These are phyloP conservation scores for Populus trichocarpa DNA, from an alignment of 441 rosid species.

Conservation along the genomic window DNA sequence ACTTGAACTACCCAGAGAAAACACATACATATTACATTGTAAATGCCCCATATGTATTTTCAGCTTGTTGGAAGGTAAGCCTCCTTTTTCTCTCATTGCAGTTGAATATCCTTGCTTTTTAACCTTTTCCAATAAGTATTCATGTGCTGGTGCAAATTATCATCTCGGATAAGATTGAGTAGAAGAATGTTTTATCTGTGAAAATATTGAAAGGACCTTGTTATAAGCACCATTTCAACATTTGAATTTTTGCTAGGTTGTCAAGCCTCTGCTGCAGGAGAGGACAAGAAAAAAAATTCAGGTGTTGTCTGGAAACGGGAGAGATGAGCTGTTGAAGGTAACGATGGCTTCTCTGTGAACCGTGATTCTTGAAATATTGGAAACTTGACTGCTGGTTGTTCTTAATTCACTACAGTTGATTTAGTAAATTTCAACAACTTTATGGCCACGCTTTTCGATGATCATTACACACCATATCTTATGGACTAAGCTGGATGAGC, in stretches of 20 bases:
- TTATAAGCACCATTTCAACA: neutral
- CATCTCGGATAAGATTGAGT: neutral
- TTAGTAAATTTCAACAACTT: neutral
- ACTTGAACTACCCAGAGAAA: constrained; percentile 96
- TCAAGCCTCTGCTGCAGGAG: constrained; percentile 91
- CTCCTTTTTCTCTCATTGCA: neutral
- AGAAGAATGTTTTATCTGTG: neutral
- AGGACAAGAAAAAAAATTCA: constrained; percentile 79
- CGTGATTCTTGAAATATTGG: constrained; percentile 1
- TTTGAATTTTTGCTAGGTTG: constrained; percentile 48
- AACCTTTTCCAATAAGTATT: neutral
- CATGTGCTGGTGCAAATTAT: too few species aligned
- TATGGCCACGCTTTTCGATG: neutral
- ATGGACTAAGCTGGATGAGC: constrained; percentile 13
- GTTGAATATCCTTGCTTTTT: neutral
- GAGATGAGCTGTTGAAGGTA: constrained; percentile 81
- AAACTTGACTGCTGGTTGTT: neutral
- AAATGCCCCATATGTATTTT: constrained; percentile 86
- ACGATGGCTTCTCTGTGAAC: constrained; percentile 6
- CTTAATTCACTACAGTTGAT: neutral
- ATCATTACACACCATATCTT: neutral
- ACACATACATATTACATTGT: constrained; percentile 78
- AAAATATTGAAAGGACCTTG: neutral
- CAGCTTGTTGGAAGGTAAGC: constrained; percentile 92
- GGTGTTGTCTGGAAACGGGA: constrained; percentile 75